Conservation (phyloP, 192 early-diverging fungal species). For the Geosiphon pyriformis region DNA sequence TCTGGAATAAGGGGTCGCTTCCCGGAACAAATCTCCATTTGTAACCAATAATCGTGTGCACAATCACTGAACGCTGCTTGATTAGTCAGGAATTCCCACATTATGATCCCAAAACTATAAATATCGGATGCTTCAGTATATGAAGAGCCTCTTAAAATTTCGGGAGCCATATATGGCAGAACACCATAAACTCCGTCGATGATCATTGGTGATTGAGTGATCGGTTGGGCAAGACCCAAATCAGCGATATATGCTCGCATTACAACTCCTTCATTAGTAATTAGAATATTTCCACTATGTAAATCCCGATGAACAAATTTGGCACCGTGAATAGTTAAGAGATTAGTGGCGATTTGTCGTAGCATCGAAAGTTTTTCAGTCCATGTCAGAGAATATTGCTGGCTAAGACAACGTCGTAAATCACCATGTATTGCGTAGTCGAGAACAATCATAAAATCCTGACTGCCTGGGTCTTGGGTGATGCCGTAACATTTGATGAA, state of each 20-base stretch:
- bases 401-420: slow-evolving; percentile 1
- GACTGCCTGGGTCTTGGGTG: not conserved
- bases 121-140: slow-evolving; percentile 47
- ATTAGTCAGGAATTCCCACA: slow-evolving; percentile 45
- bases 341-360: slow-evolving; percentile 31
- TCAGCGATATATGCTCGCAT: slow-evolving; percentile 28
- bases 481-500: slow-evolving; percentile 16
- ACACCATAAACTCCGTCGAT: slow-evolving; percentile 46
- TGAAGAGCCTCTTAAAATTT: slow-evolving; percentile 40
- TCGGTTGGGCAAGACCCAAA: slow-evolving; percentile 35
- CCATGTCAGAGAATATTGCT: slow-evolving; percentile 4
- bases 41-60: not conserved
- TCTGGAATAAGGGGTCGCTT: not conserved
- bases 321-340: slow-evolving; percentile 37
- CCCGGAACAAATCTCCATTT: slow-evolving; percentile 5
- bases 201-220: slow-evolving; percentile 30
- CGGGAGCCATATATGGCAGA: slow-evolving; percentile 49
- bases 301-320: slow-evolving; percentile 41
- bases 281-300: slow-evolving; percentile 41
- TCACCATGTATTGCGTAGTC: slow-evolving; percentile 10
- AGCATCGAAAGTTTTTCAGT: slow-evolving; percentile 7
- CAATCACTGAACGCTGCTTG: slow-evolving; percentile 29
- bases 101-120: slow-evolving; percentile 49
- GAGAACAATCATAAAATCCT: slow-evolving; percentile 10
- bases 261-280: slow-evolving; percentile 9